Conservation (phyloP, 192 early-diverging fungal species). For the Chytriomyces confervae region DNA sequence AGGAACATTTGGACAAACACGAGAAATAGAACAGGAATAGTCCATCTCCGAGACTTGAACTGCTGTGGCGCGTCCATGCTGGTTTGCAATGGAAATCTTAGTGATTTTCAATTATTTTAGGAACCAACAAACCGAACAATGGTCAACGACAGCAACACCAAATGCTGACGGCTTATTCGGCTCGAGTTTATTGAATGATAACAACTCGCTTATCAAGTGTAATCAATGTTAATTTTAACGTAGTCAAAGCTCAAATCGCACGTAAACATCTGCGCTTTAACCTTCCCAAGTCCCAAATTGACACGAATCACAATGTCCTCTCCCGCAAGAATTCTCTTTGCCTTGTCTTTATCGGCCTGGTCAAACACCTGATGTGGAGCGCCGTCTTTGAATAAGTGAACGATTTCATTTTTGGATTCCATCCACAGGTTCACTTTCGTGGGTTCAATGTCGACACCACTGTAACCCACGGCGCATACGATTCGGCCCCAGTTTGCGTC, state of each 20-base stretch:
- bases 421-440: slow-evolving; percentile 77
- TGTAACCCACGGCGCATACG: slow-evolving; percentile 89
- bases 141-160: too few relatives aligned
- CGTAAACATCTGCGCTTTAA: slow-evolving; percentile 87
- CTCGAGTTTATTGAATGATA: too few relatives aligned
- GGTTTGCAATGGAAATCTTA: too few relatives aligned
- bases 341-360: slow-evolving; percentile 64
- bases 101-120: too few relatives aligned
- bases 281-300: slow-evolving; percentile 75
- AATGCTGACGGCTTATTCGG: too few relatives aligned
- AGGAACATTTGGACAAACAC: slow-evolving; percentile 1
- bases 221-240: slow-evolving; percentile 92
- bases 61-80: neutral
- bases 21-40: neutral
- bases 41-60: neutral
- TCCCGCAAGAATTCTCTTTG: slow-evolving; percentile 70
- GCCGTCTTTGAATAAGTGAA: slow-evolving; percentile 79
- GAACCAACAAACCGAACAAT: too few relatives aligned
- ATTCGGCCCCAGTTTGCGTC: slow-evolving; percentile 98
- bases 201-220: slow-evolving; percentile 36
- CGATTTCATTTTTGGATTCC: slow-evolving; percentile 56
- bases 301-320: slow-evolving; percentile 86
- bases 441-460: slow-evolving; percentile 76
- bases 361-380: slow-evolving; percentile 72
- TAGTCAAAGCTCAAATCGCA: slow-evolving; percentile 95